Evolutionary conservation across 768 basidiomycete genomes (phyloP).

Genomic region (Leccinum sublutescens): DNA sequence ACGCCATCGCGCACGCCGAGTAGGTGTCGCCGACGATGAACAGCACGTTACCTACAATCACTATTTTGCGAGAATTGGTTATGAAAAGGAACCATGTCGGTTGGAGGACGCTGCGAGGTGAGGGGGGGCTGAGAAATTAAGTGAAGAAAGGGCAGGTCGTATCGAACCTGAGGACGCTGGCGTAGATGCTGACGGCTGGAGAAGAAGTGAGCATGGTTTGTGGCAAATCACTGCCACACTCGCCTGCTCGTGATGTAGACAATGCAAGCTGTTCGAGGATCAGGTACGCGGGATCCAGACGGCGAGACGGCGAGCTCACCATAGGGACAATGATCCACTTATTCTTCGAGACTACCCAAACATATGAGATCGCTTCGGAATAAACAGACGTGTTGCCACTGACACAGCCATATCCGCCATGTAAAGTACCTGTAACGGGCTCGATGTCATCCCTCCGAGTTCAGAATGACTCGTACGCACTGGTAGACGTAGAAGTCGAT

Average conservation of each 20-base stretch:
- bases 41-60: constrained; percentile 23
- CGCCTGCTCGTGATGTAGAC: constrained; percentile 24
- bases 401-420: constrained; percentile 31
- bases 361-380: background rate
- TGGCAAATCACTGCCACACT: background rate
- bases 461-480: constrained; percentile 7
- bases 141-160: background rate
- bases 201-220: background rate
- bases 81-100: constrained; percentile 17
- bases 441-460: background rate
- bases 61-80: background rate
- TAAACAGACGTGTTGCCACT: background rate
- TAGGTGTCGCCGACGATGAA: constrained; percentile 27
- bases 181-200: constrained; percentile 18
- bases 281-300: background rate
- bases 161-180: constrained; percentile 19
- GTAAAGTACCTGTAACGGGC: constrained; percentile 24
- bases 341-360: constrained; percentile 16
- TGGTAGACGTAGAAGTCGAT: constrained; percentile 30
- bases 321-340: constrained; percentile 19
- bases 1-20: constrained; percentile 21
- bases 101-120: background rate
- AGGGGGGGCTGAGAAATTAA: background rate
- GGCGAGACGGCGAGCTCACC: constrained; percentile 7
- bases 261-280: constrained; percentile 10